Evolutionary conservation across 306 rosid genomes (phyloP).

Genomic region (Aeschynomene evenia): DNA sequence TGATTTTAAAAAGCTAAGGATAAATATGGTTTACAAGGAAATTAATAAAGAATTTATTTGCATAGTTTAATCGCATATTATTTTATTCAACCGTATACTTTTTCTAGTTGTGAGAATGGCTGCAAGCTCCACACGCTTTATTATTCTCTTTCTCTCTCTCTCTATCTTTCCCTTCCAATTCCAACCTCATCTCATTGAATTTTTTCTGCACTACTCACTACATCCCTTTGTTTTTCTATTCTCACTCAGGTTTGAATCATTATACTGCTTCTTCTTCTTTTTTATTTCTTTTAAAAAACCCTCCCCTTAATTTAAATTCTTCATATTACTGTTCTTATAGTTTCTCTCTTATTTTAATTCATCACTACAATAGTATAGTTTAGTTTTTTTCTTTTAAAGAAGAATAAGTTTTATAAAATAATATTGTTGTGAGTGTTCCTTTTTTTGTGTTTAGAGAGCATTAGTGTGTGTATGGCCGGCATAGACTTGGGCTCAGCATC

Average conservation of each 20-base stretch:
- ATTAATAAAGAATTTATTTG: slow-evolving; percentile 18
- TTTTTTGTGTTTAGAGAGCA: slow-evolving; percentile 40
- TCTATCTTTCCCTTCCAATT: not conserved
- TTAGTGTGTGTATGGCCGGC: slow-evolving; percentile 76
- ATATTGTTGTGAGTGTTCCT: slow-evolving; percentile 15
- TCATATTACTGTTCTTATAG: slow-evolving; percentile 33
- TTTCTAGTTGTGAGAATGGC: slow-evolving; percentile 36
- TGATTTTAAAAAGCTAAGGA: slow-evolving; percentile 30
- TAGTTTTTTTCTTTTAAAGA: not conserved
- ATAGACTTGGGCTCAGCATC: slow-evolving; percentile 95
- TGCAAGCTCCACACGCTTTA: slow-evolving; percentile 33
- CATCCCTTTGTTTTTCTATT: slow-evolving; percentile 53
- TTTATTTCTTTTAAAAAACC: slow-evolving; percentile 15
- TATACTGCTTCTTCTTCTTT: slow-evolving; percentile 38
- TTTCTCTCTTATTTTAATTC: slow-evolving; percentile 34
- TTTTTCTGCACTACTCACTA: slow-evolving; percentile 41
- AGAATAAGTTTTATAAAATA: no score
- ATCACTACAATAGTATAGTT: slow-evolving; percentile 22
- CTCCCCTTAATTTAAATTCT: slow-evolving; percentile 24
- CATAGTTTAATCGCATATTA: slow-evolving; percentile 46
- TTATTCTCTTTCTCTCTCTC: slow-evolving; percentile 33
- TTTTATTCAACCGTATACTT: slow-evolving; percentile 31
- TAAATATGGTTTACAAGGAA: slow-evolving; percentile 32
- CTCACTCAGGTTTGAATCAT: slow-evolving; percentile 54
- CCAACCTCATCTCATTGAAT: slow-evolving; percentile 38